Conservation (phyloP, 352 stramenopile genomes). For the Phytophthora pluvialis region DNA sequence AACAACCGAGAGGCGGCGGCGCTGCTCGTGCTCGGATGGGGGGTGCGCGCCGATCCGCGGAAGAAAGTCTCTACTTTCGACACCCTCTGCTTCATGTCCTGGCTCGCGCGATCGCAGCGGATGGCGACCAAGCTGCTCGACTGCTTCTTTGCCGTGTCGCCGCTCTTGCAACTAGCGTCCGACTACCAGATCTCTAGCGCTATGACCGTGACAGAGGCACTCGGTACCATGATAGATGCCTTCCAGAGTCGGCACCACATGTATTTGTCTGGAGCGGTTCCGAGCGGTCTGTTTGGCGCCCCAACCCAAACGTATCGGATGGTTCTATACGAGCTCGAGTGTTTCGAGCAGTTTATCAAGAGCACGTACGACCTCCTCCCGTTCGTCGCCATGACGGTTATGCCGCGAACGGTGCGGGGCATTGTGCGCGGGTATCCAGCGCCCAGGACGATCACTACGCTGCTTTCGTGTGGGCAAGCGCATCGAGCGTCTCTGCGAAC, state of each 20-base stretch:
- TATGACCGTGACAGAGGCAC: background rate
- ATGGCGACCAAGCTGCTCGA: background rate
- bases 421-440: background rate
- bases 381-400: background rate
- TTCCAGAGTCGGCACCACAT: background rate
- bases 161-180: background rate
- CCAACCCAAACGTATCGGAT: background rate
- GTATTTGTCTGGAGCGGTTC: background rate
- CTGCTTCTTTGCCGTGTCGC: background rate
- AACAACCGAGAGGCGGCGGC: background rate
- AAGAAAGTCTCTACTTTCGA: background rate
- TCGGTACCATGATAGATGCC: background rate
- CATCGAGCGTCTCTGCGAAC: background rate
- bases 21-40: background rate
- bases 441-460: background rate
- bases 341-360: background rate
- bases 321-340: background rate
- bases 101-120: background rate
- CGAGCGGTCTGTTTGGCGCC: background rate
- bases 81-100: background rate
- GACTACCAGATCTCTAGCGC: background rate
- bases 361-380: background rate
- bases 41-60: background rate
- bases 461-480: background rate
- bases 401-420: background rate